Evolutionary conservation across 2,329 filamentous ascomycete genomes (phyloP).

Genomic region (Monosporascus sp.): DNA sequence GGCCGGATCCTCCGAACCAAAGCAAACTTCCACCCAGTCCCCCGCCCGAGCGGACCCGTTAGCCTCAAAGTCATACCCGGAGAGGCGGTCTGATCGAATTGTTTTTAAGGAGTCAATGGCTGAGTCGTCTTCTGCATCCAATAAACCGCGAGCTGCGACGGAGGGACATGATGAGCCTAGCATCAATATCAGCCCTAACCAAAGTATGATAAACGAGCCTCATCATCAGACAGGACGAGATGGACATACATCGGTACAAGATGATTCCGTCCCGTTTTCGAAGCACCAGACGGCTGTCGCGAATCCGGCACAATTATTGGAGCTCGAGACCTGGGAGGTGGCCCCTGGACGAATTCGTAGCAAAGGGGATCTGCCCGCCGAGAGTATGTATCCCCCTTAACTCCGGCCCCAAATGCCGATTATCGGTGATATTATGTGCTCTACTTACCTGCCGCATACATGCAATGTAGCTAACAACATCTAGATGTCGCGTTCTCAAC

Average conservation of each 20-base stretch:
- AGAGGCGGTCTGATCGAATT: slow-evolving; percentile 5
- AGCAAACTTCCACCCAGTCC: not conserved
- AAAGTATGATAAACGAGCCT: slow-evolving; percentile 7
- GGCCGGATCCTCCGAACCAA: no score
- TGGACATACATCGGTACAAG: slow-evolving; percentile 9
- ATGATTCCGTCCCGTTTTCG: not conserved
- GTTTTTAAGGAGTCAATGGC: slow-evolving; percentile 1
- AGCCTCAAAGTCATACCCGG: slow-evolving; percentile 1
- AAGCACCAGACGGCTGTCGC: not conserved
- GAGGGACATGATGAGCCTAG: no score
- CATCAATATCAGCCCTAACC: not conserved
- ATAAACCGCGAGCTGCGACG: not conserved
- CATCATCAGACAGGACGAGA: not conserved
- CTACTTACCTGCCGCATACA: no score
- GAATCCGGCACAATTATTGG: slow-evolving; percentile 13
- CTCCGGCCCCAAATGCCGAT: not conserved
- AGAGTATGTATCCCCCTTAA: slow-evolving; percentile 29
- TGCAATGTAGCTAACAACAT: not conserved
- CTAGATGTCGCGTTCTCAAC: slow-evolving; percentile 41
- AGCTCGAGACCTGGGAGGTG: slow-evolving; percentile 41
- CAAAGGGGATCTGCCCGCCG: slow-evolving; percentile 12
- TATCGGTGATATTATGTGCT: no score
- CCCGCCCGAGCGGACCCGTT: not conserved
- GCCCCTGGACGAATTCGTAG: slow-evolving; percentile 37
- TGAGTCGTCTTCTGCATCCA: not conserved